phyloP scores from a whole-genome alignment of 176 grass and related monocot species.

The Cymbopogon citratus region DNA sequence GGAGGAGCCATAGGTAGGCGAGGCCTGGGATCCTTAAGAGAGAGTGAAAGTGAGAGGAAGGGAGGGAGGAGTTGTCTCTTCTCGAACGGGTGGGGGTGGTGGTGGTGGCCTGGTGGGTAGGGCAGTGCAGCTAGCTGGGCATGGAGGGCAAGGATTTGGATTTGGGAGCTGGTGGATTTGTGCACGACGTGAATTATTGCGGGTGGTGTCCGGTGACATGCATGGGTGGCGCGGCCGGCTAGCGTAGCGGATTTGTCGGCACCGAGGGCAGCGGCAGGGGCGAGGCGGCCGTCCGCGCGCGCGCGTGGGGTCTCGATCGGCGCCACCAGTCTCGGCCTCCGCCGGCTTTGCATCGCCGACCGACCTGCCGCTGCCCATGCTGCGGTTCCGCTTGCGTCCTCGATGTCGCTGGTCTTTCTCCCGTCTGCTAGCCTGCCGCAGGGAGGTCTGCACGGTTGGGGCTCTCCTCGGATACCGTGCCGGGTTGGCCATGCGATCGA shows the following conservation, averaged over 20 bases:
- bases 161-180: slow-evolving; percentile 9
- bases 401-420: not conserved
- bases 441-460: not conserved
- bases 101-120: not conserved
- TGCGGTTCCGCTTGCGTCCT: not conserved
- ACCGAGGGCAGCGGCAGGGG: not conserved
- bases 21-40: not conserved
- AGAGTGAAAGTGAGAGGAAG: not conserved
- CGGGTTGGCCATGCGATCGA: not conserved
- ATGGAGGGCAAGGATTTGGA: not conserved
- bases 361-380: not conserved
- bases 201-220: not conserved
- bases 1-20: not conserved
- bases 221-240: not conserved
- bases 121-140: not conserved
- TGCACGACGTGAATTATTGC: slow-evolving; percentile 32
- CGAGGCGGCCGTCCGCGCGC: too few relatives aligned
- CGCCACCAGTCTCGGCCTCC: not conserved
- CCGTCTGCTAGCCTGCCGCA: not conserved
- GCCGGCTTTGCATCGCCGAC: not conserved
- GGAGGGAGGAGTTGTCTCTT: slow-evolving; percentile 46
- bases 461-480: not conserved
- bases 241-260: slow-evolving; percentile 18
- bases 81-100: slow-evolving; percentile 3
- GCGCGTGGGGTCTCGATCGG: not conserved